Percentiles rank a stretch among this genome's conserved stretches.
Conservation (phyloP, 805 yeast genomes). For the Clavispora phyllophila region DNA sequence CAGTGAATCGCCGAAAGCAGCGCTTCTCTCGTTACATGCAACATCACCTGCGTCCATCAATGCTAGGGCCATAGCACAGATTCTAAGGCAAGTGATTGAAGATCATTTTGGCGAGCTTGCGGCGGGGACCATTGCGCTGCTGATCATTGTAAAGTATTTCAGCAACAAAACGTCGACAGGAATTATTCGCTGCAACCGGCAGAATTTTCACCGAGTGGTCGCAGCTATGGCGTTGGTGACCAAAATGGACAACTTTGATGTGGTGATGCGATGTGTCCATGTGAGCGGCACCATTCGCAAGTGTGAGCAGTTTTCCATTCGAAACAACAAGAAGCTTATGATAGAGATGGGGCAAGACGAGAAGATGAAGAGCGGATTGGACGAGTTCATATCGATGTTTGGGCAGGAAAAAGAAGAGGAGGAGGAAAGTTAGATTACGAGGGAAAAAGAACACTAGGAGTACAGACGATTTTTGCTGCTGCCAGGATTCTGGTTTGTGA, state of each 20-base stretch:
- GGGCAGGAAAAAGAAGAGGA: conserved; percentile 6
- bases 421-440: background rate
- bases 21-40: conserved; percentile 45
- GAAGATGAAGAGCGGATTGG: conserved; percentile 4
- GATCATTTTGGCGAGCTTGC: conserved; percentile 78
- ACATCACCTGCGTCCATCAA: conserved; percentile 46
- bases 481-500: too few species aligned
- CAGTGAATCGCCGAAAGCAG: conserved; percentile 27
- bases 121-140: conserved; percentile 54
- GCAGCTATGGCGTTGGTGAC: conserved; percentile 61
- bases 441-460: too few species aligned
- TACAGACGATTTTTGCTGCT: too few species aligned
- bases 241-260: conserved; percentile 43
- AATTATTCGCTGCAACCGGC: conserved; percentile 70
- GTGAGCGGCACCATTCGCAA: conserved; percentile 86
- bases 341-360: conserved; percentile 12
- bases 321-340: conserved; percentile 38
- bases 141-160: conserved; percentile 70
- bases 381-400: conserved; percentile 11
- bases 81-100: conserved; percentile 52
- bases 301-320: conserved; percentile 66
- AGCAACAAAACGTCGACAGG: conserved; percentile 80
- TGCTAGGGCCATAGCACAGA: conserved; percentile 45
- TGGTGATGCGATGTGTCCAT: conserved; percentile 57
- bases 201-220: conserved; percentile 53